Evolutionary conservation across 116 monocot species (phyloP).

Genomic region (Zostera marina): DNA sequence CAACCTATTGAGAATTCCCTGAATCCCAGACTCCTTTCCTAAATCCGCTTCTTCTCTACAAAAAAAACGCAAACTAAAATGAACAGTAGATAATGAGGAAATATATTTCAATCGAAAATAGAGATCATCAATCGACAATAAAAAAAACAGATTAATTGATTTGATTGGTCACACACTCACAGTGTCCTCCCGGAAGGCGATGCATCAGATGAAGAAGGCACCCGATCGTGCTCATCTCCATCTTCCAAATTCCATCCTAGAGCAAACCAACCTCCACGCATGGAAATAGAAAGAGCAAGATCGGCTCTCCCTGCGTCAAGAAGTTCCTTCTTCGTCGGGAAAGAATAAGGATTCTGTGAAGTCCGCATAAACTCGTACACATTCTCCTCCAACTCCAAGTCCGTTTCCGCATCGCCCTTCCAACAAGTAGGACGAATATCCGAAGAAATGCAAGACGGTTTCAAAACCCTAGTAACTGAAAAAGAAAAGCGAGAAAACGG

Average conservation of each 20-base stretch:
- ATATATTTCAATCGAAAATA: neutral
- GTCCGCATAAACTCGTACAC: conserved; percentile 37
- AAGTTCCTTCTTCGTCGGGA: conserved; percentile 43
- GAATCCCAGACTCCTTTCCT: conserved; percentile 18
- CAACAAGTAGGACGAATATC: too few relatives aligned
- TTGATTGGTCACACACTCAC: neutral
- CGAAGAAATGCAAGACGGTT: too few relatives aligned
- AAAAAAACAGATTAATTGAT: neutral
- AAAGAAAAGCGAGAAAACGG: too few relatives aligned
- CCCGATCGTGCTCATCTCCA: neutral
- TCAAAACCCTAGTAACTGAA: too few relatives aligned
- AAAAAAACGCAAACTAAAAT: conserved; percentile 5
- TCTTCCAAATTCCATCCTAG: conserved; percentile 43
- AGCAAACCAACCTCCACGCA: conserved; percentile 46
- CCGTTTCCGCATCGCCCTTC: neutral
- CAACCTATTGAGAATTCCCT: conserved; percentile 34
- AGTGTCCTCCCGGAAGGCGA: conserved; percentile 20
- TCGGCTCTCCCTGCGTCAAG: conserved; percentile 32
- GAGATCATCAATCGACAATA: neutral
- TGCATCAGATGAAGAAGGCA: conserved; percentile 1
- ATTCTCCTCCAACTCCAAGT: conserved; percentile 12
- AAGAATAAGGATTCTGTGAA: conserved; percentile 23
- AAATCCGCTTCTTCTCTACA: conserved; percentile 8
- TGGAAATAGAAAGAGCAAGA: conserved; percentile 31
- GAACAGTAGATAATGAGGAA: neutral